Evolutionary conservation across 23 red algal species (phyloP).

Genomic region (Cyanidiococcus yangmingshanensis): DNA sequence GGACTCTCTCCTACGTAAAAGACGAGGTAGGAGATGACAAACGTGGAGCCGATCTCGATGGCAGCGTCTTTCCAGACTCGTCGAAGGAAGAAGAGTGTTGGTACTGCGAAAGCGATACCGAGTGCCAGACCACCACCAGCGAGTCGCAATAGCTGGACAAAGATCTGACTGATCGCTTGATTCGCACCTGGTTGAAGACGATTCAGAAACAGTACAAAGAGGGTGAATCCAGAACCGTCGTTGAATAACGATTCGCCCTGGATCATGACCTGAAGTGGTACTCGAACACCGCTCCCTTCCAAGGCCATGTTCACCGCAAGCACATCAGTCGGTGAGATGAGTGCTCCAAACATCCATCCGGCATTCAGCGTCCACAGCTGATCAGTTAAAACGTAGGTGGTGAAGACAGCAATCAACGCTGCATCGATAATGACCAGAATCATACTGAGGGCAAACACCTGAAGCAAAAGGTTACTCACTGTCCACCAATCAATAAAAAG

Average conservation of each 20-base stretch:
- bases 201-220: conserved; percentile 55
- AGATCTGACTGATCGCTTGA: conserved; percentile 36
- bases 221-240: conserved; percentile 81
- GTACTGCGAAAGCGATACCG: conserved; percentile 73
- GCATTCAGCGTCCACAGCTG: conserved; percentile 54
- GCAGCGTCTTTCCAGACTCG: conserved; percentile 63
- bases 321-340: conserved; percentile 89
- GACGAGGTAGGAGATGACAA: conserved; percentile 65
- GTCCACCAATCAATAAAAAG: conserved; percentile 75
- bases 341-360: conserved; percentile 82
- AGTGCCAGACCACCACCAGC: conserved; percentile 54
- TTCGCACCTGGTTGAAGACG: conserved; percentile 5
- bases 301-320: conserved; percentile 76
- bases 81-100: conserved; percentile 42
- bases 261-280: conserved; percentile 62
- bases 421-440: conserved; percentile 64
- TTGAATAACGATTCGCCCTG: conserved; percentile 90
- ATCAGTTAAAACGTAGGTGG: conserved; percentile 41
- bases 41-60: conserved; percentile 54
- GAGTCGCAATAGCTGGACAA: conserved; percentile 45
- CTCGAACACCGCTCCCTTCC: conserved; percentile 50
- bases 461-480: conserved; percentile 54
- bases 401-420: conserved; percentile 47
- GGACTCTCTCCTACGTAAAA: conserved; percentile 86
- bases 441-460: conserved; percentile 62